Conservation (phyloP, 805 yeast genomes). For the Zygoascus biomembranicola region DNA sequence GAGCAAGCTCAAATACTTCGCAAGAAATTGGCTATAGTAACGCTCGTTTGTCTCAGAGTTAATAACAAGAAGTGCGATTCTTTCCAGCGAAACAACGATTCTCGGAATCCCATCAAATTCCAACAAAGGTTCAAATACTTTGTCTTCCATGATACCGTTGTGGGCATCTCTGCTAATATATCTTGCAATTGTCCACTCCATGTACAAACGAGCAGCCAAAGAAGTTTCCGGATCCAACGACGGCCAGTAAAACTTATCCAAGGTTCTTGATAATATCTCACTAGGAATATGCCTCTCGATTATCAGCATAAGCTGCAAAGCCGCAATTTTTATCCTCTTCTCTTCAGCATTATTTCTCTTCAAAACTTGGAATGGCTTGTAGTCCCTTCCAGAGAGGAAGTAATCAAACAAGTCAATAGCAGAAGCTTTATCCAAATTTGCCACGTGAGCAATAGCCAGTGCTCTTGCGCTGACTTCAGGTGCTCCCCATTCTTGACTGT, state of each 20-base stretch:
- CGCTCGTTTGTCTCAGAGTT: slow-evolving; percentile 15
- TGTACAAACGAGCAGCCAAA: slow-evolving; percentile 63
- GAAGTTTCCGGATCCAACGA: slow-evolving; percentile 58
- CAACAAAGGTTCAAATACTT: slow-evolving; percentile 9
- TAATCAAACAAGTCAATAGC: slow-evolving; percentile 16
- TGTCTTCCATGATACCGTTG: slow-evolving; percentile 14
- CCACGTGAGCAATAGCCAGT: slow-evolving; percentile 40
- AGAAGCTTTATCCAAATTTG: slow-evolving; percentile 12
- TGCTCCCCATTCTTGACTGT: slow-evolving; percentile 47
- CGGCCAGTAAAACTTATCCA: slow-evolving; percentile 26
- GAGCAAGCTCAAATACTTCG: slow-evolving; percentile 41
- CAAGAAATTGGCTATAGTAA: slow-evolving; percentile 25
- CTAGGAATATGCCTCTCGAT: slow-evolving; percentile 29
- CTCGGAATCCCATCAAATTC: slow-evolving; percentile 36
- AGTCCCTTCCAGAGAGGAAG: slow-evolving; percentile 32
- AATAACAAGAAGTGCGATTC: slow-evolving; percentile 50
- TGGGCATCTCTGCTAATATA: slow-evolving; percentile 29
- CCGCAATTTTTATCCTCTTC: slow-evolving; percentile 55
- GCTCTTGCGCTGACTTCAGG: slow-evolving; percentile 50
- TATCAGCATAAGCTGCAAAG: slow-evolving; percentile 44
- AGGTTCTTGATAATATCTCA: slow-evolving; percentile 18
- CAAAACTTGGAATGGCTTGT: slow-evolving; percentile 40
- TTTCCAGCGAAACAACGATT: slow-evolving; percentile 52
- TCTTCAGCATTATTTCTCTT: slow-evolving; percentile 62
- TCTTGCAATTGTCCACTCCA: slow-evolving; percentile 69